These are phyloP conservation scores for Erysimum pusillum DNA, from an alignment of 441 rosid genomes.

Conservation along the genomic window DNA sequence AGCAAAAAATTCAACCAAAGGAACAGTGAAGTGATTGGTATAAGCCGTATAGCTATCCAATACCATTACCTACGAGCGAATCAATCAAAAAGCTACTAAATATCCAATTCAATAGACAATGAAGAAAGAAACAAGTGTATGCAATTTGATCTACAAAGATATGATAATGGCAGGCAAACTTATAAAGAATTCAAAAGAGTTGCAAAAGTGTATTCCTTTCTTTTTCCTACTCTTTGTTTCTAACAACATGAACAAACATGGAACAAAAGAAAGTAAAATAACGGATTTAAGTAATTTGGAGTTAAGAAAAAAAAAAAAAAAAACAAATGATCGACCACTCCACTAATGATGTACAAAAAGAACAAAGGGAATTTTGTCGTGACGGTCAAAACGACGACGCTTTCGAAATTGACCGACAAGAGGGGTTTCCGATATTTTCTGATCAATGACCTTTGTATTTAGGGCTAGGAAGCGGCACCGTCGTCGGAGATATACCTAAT, in stretches of 20 bases:
- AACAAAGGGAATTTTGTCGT: slow-evolving; percentile 40
- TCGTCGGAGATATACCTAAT: slow-evolving; percentile 73
- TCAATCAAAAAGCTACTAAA: not conserved
- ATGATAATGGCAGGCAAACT: slow-evolving; percentile 8
- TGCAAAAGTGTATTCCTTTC: slow-evolving; percentile 45
- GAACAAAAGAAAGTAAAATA: slow-evolving; percentile 7
- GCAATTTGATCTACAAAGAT: not conserved
- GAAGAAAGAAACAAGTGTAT: not conserved
- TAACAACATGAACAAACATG: slow-evolving; percentile 40
- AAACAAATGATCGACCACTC: slow-evolving; percentile 44
- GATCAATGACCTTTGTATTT: slow-evolving; percentile 63
- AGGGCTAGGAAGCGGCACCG: slow-evolving; percentile 76
- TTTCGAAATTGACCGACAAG: slow-evolving; percentile 28
- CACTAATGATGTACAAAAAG: slow-evolving; percentile 56
- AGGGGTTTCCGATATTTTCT: not conserved
- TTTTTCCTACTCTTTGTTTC: slow-evolving; percentile 41
- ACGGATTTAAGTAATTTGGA: slow-evolving; percentile 23
- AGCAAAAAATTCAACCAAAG: slow-evolving; percentile 30
- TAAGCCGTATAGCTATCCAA: slow-evolving; percentile 10
- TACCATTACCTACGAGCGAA: slow-evolving; percentile 18
- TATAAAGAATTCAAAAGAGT: not conserved
- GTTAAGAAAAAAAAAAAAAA: slow-evolving; percentile 1
- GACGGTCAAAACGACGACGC: slow-evolving; percentile 36
- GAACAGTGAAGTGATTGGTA: slow-evolving; percentile 39
- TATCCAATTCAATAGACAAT: not conserved